Evolutionary conservation across 441 rosid genomes (phyloP).

Genomic region (Pelargonium citronellum): DNA sequence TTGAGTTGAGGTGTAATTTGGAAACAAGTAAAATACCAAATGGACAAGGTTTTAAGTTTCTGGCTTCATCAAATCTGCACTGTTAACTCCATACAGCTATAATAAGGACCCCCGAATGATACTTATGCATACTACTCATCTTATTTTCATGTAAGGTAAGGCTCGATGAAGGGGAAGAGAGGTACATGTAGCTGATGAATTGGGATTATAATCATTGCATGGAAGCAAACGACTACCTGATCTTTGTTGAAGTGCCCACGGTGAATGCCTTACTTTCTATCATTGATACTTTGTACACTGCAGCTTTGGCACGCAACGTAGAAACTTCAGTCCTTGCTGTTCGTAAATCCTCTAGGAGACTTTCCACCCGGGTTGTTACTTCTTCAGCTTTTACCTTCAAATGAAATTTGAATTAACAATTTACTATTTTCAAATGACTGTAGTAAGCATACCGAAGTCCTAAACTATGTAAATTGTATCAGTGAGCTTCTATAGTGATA

Average conservation of each 20-base stretch:
- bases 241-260: conserved; percentile 49
- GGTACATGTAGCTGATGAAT: background rate
- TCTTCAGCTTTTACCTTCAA: conserved; percentile 88
- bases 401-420: background rate
- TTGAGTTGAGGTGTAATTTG: background rate
- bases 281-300: conserved; percentile 63
- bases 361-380: conserved; percentile 67
- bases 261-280: conserved; percentile 54
- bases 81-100: background rate
- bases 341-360: conserved; percentile 67
- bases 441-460: background rate
- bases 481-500: background rate
- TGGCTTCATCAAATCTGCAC: background rate
- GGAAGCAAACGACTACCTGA: conserved; percentile 37
- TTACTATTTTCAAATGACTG: background rate
- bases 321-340: conserved; percentile 58
- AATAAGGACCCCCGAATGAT: background rate
- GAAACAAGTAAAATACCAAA: background rate
- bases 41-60: background rate
- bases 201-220: background rate
- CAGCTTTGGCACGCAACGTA: conserved; percentile 62
- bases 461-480: background rate
- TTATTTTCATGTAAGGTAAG: background rate
- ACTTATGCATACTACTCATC: background rate
- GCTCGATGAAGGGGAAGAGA: background rate